phyloP scores from a whole-genome alignment of 2,329 filamentous ascomycete species.

The Metarhizium humberi region DNA sequence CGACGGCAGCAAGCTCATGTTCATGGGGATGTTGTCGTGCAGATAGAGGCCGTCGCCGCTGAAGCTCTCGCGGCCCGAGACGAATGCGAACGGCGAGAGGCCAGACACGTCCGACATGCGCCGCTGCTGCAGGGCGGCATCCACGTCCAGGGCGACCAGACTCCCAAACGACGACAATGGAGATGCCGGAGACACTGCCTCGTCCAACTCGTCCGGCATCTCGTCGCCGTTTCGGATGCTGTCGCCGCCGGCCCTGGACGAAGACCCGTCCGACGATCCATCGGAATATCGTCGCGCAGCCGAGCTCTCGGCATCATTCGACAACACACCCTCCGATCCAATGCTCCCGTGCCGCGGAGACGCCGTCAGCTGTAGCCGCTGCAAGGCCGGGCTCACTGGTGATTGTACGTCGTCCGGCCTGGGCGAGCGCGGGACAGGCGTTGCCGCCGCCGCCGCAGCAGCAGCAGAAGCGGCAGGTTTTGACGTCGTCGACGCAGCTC shows the following conservation, averaged over 20 bases:
- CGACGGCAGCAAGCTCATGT: constrained; percentile 20
- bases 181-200: background rate
- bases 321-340: background rate
- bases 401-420: background rate
- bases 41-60: background rate
- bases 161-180: background rate
- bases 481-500: background rate
- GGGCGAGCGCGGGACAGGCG: background rate
- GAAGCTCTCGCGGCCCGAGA: constrained; percentile 4
- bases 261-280: background rate
- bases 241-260: background rate
- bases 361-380: background rate
- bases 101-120: constrained; percentile 1
- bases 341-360: background rate
- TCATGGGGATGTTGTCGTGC: constrained; percentile 12
- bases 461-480: background rate
- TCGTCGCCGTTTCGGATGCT: background rate
- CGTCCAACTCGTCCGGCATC: background rate
- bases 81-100: background rate
- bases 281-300: background rate
- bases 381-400: background rate
- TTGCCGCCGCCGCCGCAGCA: background rate
- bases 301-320: background rate
- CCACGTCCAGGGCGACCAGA: background rate
- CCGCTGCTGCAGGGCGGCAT: background rate